Percentiles rank a stretch among this genome's conserved stretches.
These are phyloP conservation scores for Starmerella bombicola DNA, from an alignment of 805 yeast species.

Conservation along the genomic window DNA sequence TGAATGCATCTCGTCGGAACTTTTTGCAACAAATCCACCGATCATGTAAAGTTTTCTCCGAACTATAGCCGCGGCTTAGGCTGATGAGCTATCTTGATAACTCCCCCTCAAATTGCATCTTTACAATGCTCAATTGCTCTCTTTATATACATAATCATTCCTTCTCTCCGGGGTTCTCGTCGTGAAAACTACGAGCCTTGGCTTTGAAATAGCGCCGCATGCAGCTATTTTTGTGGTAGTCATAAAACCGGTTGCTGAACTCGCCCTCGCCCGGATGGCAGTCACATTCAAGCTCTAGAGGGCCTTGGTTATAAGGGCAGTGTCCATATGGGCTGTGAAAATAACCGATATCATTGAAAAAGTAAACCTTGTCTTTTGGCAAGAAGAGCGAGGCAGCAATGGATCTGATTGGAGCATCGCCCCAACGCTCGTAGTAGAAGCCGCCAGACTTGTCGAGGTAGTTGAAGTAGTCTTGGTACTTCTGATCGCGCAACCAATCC, in stretches of 20 bases:
- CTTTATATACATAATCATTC: no score
- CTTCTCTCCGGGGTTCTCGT: slow-evolving; percentile 11
- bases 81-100: no score
- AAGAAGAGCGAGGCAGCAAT: slow-evolving; percentile 72
- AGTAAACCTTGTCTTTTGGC: slow-evolving; percentile 57
- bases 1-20: no score
- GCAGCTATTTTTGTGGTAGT: slow-evolving; percentile 21
- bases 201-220: slow-evolving; percentile 20
- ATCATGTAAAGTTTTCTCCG: no score
- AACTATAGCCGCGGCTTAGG: no score
- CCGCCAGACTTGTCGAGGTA: slow-evolving; percentile 72
- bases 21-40: no score
- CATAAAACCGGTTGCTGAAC: slow-evolving; percentile 14
- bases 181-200: slow-evolving; percentile 16
- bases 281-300: slow-evolving; percentile 41
- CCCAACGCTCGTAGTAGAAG: slow-evolving; percentile 92
- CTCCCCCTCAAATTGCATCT: no score
- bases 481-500: slow-evolving; percentile 61
- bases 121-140: no score
- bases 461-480: slow-evolving; percentile 59
- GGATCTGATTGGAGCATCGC: slow-evolving; percentile 85
- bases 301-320: slow-evolving; percentile 55
- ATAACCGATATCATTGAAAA: slow-evolving; percentile 70
- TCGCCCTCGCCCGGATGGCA: slow-evolving; percentile 29
- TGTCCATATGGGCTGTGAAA: slow-evolving; percentile 53